Conservation (phyloP, 2,329 filamentous ascomycete species). For the Zasmidium citrigriseum region DNA sequence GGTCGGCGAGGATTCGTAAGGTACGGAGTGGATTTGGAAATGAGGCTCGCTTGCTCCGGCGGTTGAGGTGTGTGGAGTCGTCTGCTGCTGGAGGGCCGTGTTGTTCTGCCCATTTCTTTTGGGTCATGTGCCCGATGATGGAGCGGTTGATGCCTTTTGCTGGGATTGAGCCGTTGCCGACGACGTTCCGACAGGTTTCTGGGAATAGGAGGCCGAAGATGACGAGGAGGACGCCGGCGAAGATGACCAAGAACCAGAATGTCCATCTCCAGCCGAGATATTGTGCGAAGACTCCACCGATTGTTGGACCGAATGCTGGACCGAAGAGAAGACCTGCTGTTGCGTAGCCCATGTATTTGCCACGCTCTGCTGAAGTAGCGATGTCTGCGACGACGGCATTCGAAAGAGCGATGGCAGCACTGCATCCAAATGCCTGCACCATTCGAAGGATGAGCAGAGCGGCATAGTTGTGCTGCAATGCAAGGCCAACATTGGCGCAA, state of each 20-base stretch:
- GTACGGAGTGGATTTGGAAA: constrained; percentile 45
- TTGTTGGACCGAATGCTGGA: constrained; percentile 24
- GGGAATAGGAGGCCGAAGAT: constrained; percentile 35
- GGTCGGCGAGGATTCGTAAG: constrained; percentile 8
- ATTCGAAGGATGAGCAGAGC: constrained; percentile 33
- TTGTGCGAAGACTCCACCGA: constrained; percentile 35
- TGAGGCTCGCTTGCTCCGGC: constrained; percentile 7
- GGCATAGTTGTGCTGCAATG: constrained; percentile 28
- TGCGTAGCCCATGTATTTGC: constrained; percentile 42
- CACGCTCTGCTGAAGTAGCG: constrained; percentile 37
- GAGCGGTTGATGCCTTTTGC: constrained; percentile 29
- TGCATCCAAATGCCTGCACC: constrained; percentile 45
- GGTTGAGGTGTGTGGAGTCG: constrained; percentile 6
- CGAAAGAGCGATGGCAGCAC: constrained; percentile 39
- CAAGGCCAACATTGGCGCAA: constrained; percentile 29
- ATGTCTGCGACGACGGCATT: constrained; percentile 40
- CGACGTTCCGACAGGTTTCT: constrained; percentile 44
- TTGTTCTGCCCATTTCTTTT: constrained; percentile 14
- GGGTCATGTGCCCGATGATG: constrained; percentile 28
- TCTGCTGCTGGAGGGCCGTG: constrained; percentile 10
- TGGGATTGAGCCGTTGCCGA: constrained; percentile 40
- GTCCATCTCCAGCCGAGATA: constrained; percentile 40
- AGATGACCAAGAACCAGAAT: constrained; percentile 48
- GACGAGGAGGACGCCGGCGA: constrained; percentile 36
- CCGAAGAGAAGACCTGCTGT: constrained; percentile 23